phyloP scores from a whole-genome alignment of 1,284 basidiomycete species.

The Irpex sp. region DNA sequence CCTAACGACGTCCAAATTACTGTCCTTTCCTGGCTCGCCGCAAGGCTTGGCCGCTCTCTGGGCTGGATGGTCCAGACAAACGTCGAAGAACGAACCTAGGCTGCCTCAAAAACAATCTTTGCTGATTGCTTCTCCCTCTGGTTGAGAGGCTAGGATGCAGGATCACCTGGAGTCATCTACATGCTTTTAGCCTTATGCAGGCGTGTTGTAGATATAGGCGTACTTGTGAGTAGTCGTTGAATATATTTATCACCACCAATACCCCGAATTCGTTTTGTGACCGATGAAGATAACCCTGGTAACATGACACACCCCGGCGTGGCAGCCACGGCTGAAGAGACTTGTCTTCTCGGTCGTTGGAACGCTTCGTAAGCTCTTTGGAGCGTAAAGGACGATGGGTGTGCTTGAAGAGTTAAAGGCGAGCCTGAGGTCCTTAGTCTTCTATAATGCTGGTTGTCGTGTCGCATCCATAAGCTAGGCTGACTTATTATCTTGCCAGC shows the following conservation, averaged over 20 bases:
- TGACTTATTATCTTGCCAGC: neutral
- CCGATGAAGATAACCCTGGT: slow-evolving; percentile 83
- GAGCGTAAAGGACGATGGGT: slow-evolving; percentile 36
- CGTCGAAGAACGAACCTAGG: slow-evolving; percentile 62
- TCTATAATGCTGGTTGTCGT: neutral
- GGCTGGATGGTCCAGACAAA: slow-evolving; percentile 85
- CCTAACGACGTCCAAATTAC: slow-evolving; percentile 72
- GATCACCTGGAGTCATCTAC: slow-evolving; percentile 83
- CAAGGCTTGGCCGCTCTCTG: slow-evolving; percentile 33
- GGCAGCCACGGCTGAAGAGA: neutral
- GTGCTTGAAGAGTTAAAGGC: slow-evolving; percentile 77
- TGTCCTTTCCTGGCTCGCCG: slow-evolving; percentile 53
- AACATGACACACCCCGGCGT: slow-evolving; percentile 67
- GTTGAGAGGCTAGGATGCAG: slow-evolving; percentile 84
- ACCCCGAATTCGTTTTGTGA: slow-evolving; percentile 1
- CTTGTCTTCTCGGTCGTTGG: neutral
- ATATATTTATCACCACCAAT: slow-evolving; percentile 15
- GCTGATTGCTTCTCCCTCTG: slow-evolving; percentile 83
- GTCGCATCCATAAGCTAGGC: neutral
- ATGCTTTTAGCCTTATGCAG: slow-evolving; percentile 28
- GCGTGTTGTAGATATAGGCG: slow-evolving; percentile 1
- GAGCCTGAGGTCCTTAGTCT: slow-evolving; percentile 63
- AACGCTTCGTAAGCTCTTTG: neutral
- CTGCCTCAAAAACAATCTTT: slow-evolving; percentile 84
- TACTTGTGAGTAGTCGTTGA: slow-evolving; percentile 2